These are phyloP conservation scores for Leucogyrophana mollusca DNA, from an alignment of 768 basidiomycete genomes.

Conservation along the genomic window DNA sequence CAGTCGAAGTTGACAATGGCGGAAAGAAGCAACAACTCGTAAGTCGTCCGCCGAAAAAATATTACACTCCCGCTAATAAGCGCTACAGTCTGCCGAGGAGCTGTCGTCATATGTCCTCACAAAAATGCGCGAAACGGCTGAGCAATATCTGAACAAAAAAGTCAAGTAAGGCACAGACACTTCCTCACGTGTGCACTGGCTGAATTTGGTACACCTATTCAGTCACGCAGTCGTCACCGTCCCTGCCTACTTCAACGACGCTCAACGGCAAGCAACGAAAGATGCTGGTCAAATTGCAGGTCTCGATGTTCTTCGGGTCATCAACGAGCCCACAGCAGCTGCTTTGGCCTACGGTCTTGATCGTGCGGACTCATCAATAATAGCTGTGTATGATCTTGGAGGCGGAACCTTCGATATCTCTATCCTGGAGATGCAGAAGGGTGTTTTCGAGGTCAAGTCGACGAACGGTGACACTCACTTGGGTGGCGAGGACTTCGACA, in stretches of 20 bases:
- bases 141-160: slow-evolving; percentile 88
- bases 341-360: slow-evolving; percentile 98
- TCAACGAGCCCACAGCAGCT: slow-evolving; percentile 98
- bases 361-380: slow-evolving; percentile 73
- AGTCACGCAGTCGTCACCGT: slow-evolving; percentile 93
- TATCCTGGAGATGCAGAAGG: slow-evolving; percentile 98
- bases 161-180: slow-evolving; percentile 69
- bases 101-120: slow-evolving; percentile 82
- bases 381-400: slow-evolving; percentile 98
- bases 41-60: slow-evolving; percentile 39
- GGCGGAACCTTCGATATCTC: slow-evolving; percentile 99
- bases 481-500: slow-evolving; percentile 96
- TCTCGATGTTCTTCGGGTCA: slow-evolving; percentile 95
- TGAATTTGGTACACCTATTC: slow-evolving; percentile 7
- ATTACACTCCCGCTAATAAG: slow-evolving; percentile 6
- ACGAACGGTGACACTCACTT: slow-evolving; percentile 99
- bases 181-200: neutral
- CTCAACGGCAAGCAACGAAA: slow-evolving; percentile 98
- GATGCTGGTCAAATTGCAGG: slow-evolving; percentile 97
- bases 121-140: slow-evolving; percentile 97
- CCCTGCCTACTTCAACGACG: slow-evolving; percentile 99
- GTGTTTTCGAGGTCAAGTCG: slow-evolving; percentile 99
- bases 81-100: slow-evolving; percentile 74
- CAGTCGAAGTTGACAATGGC: slow-evolving; percentile 81
- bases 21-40: slow-evolving; percentile 82